Percentiles rank a stretch among this genome's conserved stretches.
Conservation (phyloP, 2,329 filamentous ascomycete genomes). For the Madurella mycetomatis region DNA sequence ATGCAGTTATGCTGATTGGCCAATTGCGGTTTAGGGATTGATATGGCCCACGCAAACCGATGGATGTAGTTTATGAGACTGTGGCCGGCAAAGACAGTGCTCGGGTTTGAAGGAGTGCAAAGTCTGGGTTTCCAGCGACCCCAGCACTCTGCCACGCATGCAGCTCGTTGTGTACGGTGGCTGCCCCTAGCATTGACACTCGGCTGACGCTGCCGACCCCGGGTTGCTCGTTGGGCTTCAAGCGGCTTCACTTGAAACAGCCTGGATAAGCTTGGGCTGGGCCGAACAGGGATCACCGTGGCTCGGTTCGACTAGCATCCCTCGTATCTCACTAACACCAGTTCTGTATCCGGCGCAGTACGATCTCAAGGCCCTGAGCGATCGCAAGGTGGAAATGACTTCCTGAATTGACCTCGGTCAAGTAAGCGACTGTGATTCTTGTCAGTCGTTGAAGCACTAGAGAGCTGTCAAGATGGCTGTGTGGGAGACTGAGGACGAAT, state of each 20-base stretch:
- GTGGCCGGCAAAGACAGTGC: conserved; percentile 2
- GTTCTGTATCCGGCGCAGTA: not conserved
- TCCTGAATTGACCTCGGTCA: conserved; percentile 1
- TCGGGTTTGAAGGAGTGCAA: not conserved
- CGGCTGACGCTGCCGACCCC: conserved; percentile 10
- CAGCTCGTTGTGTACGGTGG: conserved; percentile 6
- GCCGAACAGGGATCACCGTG: conserved; percentile 14
- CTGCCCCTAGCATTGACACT: conserved; percentile 9
- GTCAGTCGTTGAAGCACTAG: not conserved
- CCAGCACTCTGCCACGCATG: not conserved
- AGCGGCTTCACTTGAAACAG: conserved; percentile 4
- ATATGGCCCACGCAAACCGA: not conserved
- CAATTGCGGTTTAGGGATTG: conserved; percentile 9
- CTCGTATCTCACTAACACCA: conserved; percentile 11
- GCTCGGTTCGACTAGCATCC: not conserved
- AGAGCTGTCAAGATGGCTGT: conserved; percentile 42
- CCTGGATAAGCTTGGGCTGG: conserved; percentile 8
- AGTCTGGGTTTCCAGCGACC: not conserved
- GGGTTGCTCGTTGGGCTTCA: conserved; percentile 5
- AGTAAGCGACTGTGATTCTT: conserved; percentile 11
- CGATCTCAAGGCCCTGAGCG: not conserved
- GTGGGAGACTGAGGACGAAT: conserved; percentile 63
- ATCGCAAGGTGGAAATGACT: conserved; percentile 15
- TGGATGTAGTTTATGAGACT: conserved; percentile 1
- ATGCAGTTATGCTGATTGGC: conserved; percentile 12